These are phyloP conservation scores for Colletotrichum plurivorum DNA, from an alignment of 2,329 filamentous ascomycete species.

Conservation along the genomic window DNA sequence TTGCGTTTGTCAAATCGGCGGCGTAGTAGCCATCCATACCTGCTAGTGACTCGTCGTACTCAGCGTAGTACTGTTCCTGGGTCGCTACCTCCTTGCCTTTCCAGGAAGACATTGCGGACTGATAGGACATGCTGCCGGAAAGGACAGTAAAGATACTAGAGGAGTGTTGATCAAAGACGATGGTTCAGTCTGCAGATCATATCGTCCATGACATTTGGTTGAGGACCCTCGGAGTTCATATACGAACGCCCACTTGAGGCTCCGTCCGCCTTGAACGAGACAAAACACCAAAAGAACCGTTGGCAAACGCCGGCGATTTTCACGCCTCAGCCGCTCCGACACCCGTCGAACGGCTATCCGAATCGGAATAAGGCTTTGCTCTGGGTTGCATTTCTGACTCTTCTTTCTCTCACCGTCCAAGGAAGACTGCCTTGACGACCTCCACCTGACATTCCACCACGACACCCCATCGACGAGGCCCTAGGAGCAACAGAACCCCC, in stretches of 20 bases:
- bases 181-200: not conserved
- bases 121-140: conserved; percentile 23
- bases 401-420: not conserved
- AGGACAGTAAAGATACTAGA: not conserved
- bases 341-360: not conserved
- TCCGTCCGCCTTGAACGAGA: not conserved
- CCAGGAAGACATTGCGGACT: conserved; percentile 11
- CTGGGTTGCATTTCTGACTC: conserved; percentile 2
- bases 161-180: not conserved
- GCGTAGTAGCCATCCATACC: conserved; percentile 44
- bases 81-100: conserved; percentile 31
- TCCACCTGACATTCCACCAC: not conserved
- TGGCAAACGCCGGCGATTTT: not conserved
- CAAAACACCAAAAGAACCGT: not conserved
- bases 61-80: conserved; percentile 35
- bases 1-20: conserved; percentile 42
- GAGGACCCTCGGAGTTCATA: conserved; percentile 2
- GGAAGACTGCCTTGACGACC: conserved; percentile 7
- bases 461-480: not conserved
- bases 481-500: not conserved
- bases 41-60: conserved; percentile 8
- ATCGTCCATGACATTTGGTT: not conserved
- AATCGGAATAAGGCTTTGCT: not conserved
- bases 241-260: conserved; percentile 7
- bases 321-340: conserved; percentile 19